Conservation (phyloP, 1,284 basidiomycete species). For the Malassezia psittaci region DNA sequence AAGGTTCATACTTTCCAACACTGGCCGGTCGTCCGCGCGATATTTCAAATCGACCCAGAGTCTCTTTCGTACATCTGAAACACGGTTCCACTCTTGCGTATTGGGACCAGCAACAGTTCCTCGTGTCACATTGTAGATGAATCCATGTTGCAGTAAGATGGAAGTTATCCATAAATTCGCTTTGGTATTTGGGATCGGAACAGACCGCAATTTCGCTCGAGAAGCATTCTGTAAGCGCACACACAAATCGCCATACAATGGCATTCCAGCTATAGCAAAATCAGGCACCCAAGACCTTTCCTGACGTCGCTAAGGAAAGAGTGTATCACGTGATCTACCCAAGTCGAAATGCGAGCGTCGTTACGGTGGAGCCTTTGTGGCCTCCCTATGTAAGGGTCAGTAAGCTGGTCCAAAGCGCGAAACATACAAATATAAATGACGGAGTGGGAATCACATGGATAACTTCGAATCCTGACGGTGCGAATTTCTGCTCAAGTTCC, state of each 20-base stretch:
- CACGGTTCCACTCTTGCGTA: slow-evolving; percentile 57
- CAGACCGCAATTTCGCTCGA: slow-evolving; percentile 62
- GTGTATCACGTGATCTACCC: slow-evolving; percentile 17
- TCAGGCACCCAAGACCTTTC: too few relatives aligned
- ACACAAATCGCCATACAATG: slow-evolving; percentile 63
- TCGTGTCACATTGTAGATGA: slow-evolving; percentile 67
- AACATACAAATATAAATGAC: slow-evolving; percentile 31
- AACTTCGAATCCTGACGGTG: slow-evolving; percentile 21
- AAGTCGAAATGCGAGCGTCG: slow-evolving; percentile 26
- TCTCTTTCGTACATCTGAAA: slow-evolving; percentile 40
- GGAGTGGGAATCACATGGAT: slow-evolving; percentile 34
- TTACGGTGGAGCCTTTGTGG: slow-evolving; percentile 29
- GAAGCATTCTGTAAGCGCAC: slow-evolving; percentile 78
- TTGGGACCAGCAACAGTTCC: slow-evolving; percentile 62
- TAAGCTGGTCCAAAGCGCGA: not conserved
- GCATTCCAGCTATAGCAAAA: slow-evolving; percentile 24
- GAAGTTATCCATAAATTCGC: slow-evolving; percentile 72
- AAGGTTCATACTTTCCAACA: slow-evolving; percentile 63
- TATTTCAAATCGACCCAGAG: slow-evolving; percentile 88
- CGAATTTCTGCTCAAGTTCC: slow-evolving; percentile 61
- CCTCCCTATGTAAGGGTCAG: slow-evolving; percentile 19
- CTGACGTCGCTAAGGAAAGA: not conserved
- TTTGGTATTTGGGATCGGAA: slow-evolving; percentile 65
- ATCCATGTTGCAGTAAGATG: slow-evolving; percentile 75
- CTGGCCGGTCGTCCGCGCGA: slow-evolving; percentile 64